These are phyloP conservation scores for Phaffomyces thermotolerans DNA, from an alignment of 805 yeast genomes.

Conservation along the genomic window DNA sequence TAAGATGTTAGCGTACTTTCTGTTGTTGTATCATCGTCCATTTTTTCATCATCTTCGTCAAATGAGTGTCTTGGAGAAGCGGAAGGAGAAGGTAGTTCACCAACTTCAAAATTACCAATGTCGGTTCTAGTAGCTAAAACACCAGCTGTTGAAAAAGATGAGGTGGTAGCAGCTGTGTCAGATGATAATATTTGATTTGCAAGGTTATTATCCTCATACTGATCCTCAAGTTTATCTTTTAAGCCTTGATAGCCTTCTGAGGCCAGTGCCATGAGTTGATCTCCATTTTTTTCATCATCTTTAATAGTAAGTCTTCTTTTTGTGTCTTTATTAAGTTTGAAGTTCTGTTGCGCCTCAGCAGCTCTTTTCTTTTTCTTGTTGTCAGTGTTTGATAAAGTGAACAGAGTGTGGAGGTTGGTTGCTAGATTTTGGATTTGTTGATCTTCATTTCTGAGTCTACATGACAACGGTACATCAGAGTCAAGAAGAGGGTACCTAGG, in stretches of 20 bases:
- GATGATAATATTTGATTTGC: constrained; percentile 12
- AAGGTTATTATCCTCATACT: constrained; percentile 18
- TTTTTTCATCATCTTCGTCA: constrained; percentile 15
- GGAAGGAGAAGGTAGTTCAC: constrained; percentile 58
- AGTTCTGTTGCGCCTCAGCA: constrained; percentile 14
- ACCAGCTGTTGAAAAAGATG: neutral
- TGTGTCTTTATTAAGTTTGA: constrained; percentile 7
- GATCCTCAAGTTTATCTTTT: neutral
- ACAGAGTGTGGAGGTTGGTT: constrained; percentile 3
- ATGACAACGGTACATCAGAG: constrained; percentile 17
- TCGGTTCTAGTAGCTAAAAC: neutral
- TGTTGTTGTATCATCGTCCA: constrained; percentile 4
- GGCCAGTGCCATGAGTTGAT: neutral
- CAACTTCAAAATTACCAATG: neutral
- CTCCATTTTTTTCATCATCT: constrained; percentile 7
- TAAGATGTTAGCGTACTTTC: neutral
- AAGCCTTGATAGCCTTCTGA: neutral
- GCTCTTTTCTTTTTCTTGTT: constrained; percentile 15
- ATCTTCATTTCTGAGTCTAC: constrained; percentile 14
- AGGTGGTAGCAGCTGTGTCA: constrained; percentile 1
- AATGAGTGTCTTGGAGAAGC: constrained; percentile 45
- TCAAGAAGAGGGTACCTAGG: constrained; percentile 17
- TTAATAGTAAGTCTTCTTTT: constrained; percentile 14
- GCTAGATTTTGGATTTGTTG: constrained; percentile 3
- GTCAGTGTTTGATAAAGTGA: neutral